phyloP scores from a whole-genome alignment of 495 filamentous ascomycete species.

The Hypoxylon rickii region DNA sequence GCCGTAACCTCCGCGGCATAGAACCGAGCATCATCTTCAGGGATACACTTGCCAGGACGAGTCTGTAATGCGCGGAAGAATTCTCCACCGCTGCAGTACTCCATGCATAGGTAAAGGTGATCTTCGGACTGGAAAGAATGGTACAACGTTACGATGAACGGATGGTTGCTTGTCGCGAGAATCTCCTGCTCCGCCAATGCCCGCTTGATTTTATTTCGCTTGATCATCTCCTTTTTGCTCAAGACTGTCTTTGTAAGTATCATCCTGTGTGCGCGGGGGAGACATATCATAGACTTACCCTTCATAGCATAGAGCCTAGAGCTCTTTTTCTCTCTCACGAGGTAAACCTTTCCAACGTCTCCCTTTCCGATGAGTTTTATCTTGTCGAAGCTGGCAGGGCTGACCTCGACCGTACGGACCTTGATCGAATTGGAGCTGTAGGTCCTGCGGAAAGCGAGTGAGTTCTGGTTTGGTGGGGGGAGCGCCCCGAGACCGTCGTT shows the following conservation, averaged over 20 bases:
- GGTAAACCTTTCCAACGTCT: slow-evolving; percentile 97
- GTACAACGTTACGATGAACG: slow-evolving; percentile 97
- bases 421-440: slow-evolving; percentile 99
- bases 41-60: slow-evolving; percentile 92
- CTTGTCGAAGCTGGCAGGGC: slow-evolving; percentile 96
- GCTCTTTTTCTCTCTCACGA: slow-evolving; percentile 97
- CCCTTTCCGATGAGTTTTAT: slow-evolving; percentile 99
- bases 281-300: slow-evolving; percentile 60
- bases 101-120: slow-evolving; percentile 98
- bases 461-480: slow-evolving; percentile 52
- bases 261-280: background rate
- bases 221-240: slow-evolving; percentile 99
- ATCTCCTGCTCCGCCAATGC: slow-evolving; percentile 98
- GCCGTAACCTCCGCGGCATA: slow-evolving; percentile 99
- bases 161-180: slow-evolving; percentile 95
- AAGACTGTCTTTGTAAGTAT: slow-evolving; percentile 68
- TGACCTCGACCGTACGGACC: slow-evolving; percentile 94
- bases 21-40: slow-evolving; percentile 95
- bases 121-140: slow-evolving; percentile 99
- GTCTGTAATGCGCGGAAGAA: slow-evolving; percentile 98
- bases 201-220: slow-evolving; percentile 99
- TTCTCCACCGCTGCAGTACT: slow-evolving; percentile 98
- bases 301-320: slow-evolving; percentile 97
- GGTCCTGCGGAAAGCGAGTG: slow-evolving; percentile 83
- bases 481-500: slow-evolving; percentile 50